Evolutionary conservation across 129 eudicot genomes (phyloP).

Genomic region (Lactuca sativa): DNA sequence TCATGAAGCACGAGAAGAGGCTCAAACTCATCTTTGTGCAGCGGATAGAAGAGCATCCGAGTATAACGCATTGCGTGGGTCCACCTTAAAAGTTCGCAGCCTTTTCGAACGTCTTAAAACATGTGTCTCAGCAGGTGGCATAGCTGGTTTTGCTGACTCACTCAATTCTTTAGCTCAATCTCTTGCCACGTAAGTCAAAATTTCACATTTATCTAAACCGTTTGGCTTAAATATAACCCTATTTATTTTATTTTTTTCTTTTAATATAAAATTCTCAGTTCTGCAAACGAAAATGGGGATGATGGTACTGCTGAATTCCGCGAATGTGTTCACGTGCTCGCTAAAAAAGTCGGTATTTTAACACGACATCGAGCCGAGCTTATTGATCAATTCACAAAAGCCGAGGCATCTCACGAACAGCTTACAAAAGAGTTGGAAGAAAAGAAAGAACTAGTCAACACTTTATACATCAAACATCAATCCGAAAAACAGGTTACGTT

Average conservation of each 20-base stretch:
- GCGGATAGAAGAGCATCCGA: conserved; percentile 83
- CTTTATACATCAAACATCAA: conserved; percentile 75
- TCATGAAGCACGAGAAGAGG: conserved; percentile 91
- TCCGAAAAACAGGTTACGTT: conserved; percentile 73
- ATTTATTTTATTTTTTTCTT: background rate
- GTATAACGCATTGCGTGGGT: conserved; percentile 62
- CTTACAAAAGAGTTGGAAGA: conserved; percentile 78
- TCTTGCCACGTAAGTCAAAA: conserved; percentile 56
- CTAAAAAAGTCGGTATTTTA: conserved; percentile 70
- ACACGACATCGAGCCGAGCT: conserved; percentile 71
- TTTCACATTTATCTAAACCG: conserved; percentile 13
- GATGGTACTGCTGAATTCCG: conserved; percentile 69
- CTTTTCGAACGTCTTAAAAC: conserved; percentile 75
- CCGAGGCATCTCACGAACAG: conserved; percentile 56
- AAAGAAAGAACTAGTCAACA: conserved; percentile 65
- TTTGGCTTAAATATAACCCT: background rate
- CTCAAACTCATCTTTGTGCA: conserved; percentile 87
- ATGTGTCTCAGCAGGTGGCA: conserved; percentile 61
- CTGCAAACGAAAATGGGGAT: conserved; percentile 56
- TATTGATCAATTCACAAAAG: conserved; percentile 61
- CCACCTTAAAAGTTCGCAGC: conserved; percentile 72
- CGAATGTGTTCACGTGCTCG: conserved; percentile 66
- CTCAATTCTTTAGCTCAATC: conserved; percentile 78
- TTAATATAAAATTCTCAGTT: conserved; percentile 40
- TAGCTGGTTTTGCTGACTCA: conserved; percentile 64